These are phyloP conservation scores for Calocybe gangraenosa DNA, from an alignment of 768 basidiomycete genomes.

Conservation along the genomic window DNA sequence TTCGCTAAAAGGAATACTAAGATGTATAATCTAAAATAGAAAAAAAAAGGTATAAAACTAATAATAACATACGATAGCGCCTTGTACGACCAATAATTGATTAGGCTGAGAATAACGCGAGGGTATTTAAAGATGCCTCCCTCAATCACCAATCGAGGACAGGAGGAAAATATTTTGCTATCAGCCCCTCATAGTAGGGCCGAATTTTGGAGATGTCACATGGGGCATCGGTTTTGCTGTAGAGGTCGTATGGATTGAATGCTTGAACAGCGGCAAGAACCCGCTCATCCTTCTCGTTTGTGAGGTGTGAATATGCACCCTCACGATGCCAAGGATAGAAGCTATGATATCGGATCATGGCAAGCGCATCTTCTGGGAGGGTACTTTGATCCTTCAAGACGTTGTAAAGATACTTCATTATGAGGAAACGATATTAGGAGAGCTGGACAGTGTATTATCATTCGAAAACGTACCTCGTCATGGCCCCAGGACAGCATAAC, in stretches of 20 bases:
- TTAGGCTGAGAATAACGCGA: conserved; percentile 1
- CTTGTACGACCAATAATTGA: too few species aligned
- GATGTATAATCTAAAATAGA: too few species aligned
- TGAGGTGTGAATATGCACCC: conserved; percentile 76
- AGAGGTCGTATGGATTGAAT: conserved; percentile 94
- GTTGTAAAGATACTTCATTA: conserved; percentile 69
- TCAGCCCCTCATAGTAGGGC: conserved; percentile 81
- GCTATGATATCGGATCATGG: conserved; percentile 93
- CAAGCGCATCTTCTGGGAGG: conserved; percentile 76
- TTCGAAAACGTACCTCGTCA: conserved; percentile 69
- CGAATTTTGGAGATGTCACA: conserved; percentile 58
- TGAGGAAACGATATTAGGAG: not conserved
- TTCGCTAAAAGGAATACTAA: too few species aligned
- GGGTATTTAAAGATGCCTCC: not conserved
- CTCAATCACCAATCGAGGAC: conserved; percentile 69
- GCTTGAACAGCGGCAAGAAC: conserved; percentile 72
- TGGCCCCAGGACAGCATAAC: conserved; percentile 92
- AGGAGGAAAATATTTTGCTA: conserved; percentile 82
- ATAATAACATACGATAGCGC: too few species aligned
- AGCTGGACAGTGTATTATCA: not conserved
- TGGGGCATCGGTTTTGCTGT: conserved; percentile 80
- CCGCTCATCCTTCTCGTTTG: conserved; percentile 62
- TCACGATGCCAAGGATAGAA: conserved; percentile 97
- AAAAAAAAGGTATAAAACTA: too few species aligned
- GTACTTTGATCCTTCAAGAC: conserved; percentile 80